Evolutionary conservation across 83 land plant genomes (phyloP).

Genomic region (Isoetes engelmannii): DNA sequence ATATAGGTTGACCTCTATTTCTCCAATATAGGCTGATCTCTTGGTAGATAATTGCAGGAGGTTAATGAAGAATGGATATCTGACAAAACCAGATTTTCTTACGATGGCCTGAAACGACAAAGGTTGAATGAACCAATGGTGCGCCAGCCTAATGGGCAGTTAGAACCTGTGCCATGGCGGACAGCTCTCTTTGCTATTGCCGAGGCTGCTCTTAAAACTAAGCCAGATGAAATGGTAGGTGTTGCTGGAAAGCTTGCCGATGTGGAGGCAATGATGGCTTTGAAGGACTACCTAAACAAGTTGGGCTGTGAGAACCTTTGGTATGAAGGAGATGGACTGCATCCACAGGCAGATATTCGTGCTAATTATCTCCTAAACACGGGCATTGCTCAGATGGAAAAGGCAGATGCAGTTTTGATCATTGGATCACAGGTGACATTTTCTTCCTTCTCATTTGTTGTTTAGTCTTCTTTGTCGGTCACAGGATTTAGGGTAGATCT

Average conservation of each 20-base stretch:
- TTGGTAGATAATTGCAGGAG: slow-evolving; percentile 46
- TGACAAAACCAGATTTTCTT: slow-evolving; percentile 90
- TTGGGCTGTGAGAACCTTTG: slow-evolving; percentile 83
- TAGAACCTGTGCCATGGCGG: slow-evolving; percentile 79
- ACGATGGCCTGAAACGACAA: slow-evolving; percentile 95
- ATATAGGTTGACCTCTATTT: no score
- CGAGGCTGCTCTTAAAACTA: slow-evolving; percentile 50
- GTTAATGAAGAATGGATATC: slow-evolving; percentile 98
- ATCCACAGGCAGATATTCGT: slow-evolving; percentile 70
- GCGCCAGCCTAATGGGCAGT: slow-evolving; percentile 76
- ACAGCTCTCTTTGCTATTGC: slow-evolving; percentile 86
- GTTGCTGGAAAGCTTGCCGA: slow-evolving; percentile 89
- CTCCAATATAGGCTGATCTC: no score
- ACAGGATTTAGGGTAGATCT: no score
- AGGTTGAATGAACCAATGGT: slow-evolving; percentile 94
- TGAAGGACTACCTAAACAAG: slow-evolving; percentile 78
- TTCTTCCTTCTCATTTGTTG: not conserved
- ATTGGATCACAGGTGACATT: slow-evolving; percentile 82
- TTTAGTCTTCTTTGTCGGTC: not conserved
- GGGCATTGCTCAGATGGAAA: slow-evolving; percentile 68
- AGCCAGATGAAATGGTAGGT: slow-evolving; percentile 82
- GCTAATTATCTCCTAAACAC: slow-evolving; percentile 68
- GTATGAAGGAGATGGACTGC: slow-evolving; percentile 72
- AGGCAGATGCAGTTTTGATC: slow-evolving; percentile 75
- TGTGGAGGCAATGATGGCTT: slow-evolving; percentile 96